Base-by-base conservation (phyloP, 2,329 filamentous ascomycete species). In the Alternaria novae-zelandiae region DNA sequence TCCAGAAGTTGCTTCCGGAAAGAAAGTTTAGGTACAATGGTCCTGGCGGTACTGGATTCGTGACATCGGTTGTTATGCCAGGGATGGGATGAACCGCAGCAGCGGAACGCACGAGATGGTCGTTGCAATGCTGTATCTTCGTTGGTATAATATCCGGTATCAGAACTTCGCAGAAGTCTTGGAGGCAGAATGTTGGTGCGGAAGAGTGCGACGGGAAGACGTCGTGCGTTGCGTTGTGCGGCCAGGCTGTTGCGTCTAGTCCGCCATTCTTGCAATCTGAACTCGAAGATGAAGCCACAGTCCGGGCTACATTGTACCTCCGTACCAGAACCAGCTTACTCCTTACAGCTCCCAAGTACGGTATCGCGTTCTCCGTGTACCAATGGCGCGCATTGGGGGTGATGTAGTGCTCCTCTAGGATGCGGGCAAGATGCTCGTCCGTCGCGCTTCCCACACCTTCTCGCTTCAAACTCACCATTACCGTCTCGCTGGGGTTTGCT, bases 1-100 rank as follows among this genome's bases (percentile, higher is more conserved):
- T 94, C 89, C 95, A 98, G 83, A 98, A 98, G 82, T 97, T 97
- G 79, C 91, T 95, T 1, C 91, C 96, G 70, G 87, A 93, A 66
- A 97, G 80, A 78, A 97, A 98, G 80, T 98, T 99, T 80, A 98
- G 83, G 73, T 91, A 97, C 70, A 97, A 86, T 1, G 93, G 93
- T 15, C 79, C 81, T 41, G 77, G 83, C 54, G 83, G 83, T 49
- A 84, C 82, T 47, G 79, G 83, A 66, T 77, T 76, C 11, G 26
- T 55, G 11, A 50, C 56, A 59, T 83, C 80, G 0, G 81, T 82
- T 5, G 78, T 82, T 2, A 80, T 57, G 11, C 80, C 82, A 0
- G 81, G 81, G 1, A 83, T 70, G 3, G 77, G 77, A 28, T 78
- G 78, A 0, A 78, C 73, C 6, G 71, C 72, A 1, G 67, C 62